A percentile compares a stretch with the other conserved stretches of the same genome.
phyloP scores from a whole-genome alignment of 2,329 filamentous ascomycete species.

The Cladosporium sp. region DNA sequence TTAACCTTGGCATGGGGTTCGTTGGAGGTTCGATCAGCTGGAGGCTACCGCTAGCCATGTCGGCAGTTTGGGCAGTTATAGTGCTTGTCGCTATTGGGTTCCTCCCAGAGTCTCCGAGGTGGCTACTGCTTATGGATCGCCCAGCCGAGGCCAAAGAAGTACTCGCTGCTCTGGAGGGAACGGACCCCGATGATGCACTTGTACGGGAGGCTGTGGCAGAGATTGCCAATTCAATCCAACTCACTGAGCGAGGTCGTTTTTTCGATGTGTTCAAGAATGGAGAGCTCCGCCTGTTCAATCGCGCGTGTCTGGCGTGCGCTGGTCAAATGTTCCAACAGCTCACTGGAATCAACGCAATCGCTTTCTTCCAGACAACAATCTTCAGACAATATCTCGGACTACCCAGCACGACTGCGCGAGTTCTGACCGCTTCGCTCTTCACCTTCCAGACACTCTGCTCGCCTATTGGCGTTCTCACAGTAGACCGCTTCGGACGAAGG shows the following conservation, averaged over 20 bases:
- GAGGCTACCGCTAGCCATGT: slow-evolving; percentile 50
- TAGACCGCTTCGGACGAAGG: slow-evolving; percentile 53
- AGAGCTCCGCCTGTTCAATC: slow-evolving; percentile 51
- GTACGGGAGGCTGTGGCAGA: slow-evolving; percentile 47
- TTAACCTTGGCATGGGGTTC: slow-evolving; percentile 47
- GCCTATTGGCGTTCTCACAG: slow-evolving; percentile 52
- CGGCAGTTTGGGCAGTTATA: slow-evolving; percentile 38
- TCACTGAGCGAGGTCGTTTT: slow-evolving; percentile 40
- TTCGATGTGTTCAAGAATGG: slow-evolving; percentile 51
- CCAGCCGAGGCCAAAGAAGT: slow-evolving; percentile 24
- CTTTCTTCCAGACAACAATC: slow-evolving; percentile 31
- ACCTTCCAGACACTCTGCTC: slow-evolving; percentile 58
- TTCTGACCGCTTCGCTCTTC: slow-evolving; percentile 51
- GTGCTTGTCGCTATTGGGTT: background rate
- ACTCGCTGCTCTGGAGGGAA: slow-evolving; percentile 43
- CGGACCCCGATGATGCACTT: slow-evolving; percentile 38
- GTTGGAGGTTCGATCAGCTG: slow-evolving; percentile 42
- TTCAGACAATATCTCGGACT: slow-evolving; percentile 39
- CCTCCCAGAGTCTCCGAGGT: slow-evolving; percentile 1
- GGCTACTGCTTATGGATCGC: background rate
- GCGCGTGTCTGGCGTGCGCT: slow-evolving; percentile 52
- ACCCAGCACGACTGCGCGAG: slow-evolving; percentile 39
- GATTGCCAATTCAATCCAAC: slow-evolving; percentile 52
- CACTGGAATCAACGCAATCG: slow-evolving; percentile 43
- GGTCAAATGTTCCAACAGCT: slow-evolving; percentile 55